Conservation (phyloP, 441 rosid genomes). For the Erodium trifolium region DNA sequence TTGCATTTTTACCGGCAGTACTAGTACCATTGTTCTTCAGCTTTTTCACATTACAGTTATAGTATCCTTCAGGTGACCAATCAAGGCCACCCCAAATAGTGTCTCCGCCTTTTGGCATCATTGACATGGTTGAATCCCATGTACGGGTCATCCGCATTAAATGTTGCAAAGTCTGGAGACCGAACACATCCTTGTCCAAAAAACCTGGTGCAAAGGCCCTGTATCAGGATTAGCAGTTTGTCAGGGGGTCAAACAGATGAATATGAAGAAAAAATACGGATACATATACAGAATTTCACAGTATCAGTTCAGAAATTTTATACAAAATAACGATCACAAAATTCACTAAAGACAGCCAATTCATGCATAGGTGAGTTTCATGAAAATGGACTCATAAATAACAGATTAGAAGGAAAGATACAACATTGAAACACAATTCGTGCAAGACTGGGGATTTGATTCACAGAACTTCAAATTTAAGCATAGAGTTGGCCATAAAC, state of each 20-base stretch:
- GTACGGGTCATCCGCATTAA: conserved; percentile 79
- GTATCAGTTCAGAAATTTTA: too few species aligned
- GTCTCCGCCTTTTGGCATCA: conserved; percentile 93
- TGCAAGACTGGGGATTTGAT: too few species aligned
- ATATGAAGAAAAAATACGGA: neutral
- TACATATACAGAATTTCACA: neutral
- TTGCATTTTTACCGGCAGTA: conserved; percentile 20
- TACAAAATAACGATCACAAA: too few species aligned
- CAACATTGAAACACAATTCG: too few species aligned
- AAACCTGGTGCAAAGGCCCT: conserved; percentile 90
- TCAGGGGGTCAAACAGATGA: neutral
- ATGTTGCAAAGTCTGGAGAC: conserved; percentile 79
- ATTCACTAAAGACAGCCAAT: too few species aligned
- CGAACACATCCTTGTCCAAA: conserved; percentile 65
- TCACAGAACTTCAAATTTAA: too few species aligned
- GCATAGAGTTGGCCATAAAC: too few species aligned
- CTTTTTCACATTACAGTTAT: conserved; percentile 32
- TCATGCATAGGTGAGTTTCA: too few species aligned
- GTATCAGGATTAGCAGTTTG: conserved; percentile 20
- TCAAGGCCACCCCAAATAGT: conserved; percentile 20
- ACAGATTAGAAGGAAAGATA: too few species aligned
- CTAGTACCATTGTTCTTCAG: conserved; percentile 33
- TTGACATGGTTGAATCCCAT: conserved; percentile 97
- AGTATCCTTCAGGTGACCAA: conserved; percentile 88
- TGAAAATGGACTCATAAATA: too few species aligned